Base-by-base conservation (phyloP, 108 stramenopile genomes). In the Nitzschia inconspicua region DNA sequence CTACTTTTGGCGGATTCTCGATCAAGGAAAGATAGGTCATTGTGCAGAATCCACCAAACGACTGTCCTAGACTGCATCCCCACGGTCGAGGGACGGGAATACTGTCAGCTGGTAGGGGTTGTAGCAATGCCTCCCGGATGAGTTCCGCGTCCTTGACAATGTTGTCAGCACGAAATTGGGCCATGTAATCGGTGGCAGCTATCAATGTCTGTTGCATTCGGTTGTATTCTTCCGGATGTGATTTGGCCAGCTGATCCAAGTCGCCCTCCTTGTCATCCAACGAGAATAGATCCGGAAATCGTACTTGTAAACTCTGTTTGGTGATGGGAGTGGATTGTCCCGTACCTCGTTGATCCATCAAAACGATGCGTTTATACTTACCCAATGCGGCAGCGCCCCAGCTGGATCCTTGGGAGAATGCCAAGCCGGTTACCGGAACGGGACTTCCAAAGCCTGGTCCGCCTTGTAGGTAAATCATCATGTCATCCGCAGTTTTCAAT, bases 281-380 rank as follows among this genome's bases (percentile, higher is more conserved):
- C 22, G 74, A 34, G 52, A 93, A 93, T 42, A 89, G 57, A 56
- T 89, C 79, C 20, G 92, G 86, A 70, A 93, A 89, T n/a, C 60
- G 41, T 31, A 62, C 63, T 63, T 79, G 56, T 52, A 95, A 65
- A 9, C 61, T 69, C 35, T 89, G 94, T 40, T 88, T 89, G 19
- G 77, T 87, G 35, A 95, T 71, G 8, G 93, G 80, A 29, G 84
- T 66, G 23, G 91, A 93, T 39, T 61, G 47, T 0, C 96, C 96
- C 4, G 96, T 97, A 6, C 96, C 96, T 41, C 96, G 82, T 67
- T 97, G 96, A 80, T 97, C 96, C 90, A 97, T 85, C 35, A 97
- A 43, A 2, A 97, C 75, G 10, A 95, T 61, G 6, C 84, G 83
- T 42, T 73, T 55, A 42, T 75, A 86, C 42, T 78, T 66, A 6